Evolutionary conservation across 2,329 filamentous ascomycete species (phyloP), one percentile per base, ranked within the genome.

Genomic region (Cryphonectria radicalis): DNA sequence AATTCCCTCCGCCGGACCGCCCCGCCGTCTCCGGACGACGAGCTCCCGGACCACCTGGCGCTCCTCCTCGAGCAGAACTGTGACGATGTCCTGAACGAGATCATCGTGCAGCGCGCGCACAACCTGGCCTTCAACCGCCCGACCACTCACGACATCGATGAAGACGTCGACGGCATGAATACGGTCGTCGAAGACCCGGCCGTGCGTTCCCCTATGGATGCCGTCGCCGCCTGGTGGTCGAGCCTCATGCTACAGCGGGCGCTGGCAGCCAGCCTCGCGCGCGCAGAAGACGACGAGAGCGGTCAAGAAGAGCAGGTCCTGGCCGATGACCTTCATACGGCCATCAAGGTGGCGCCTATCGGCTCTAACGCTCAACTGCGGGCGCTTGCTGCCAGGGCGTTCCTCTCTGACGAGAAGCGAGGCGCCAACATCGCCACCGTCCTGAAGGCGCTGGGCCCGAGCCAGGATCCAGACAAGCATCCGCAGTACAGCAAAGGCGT

Each of bases 161-260:
- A 87, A 3, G 84, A 86, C 32, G 91, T 93, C 74, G 89, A 91
- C 67, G 90, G 92, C 64, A 92, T 97, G 86, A 92, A 97, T 78
- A 87, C 89, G 7, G 93, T 97, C 0, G 92, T 96, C 3, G 92
- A 96, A 72, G 95, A 98, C 77, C 89, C 90, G 67, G 91, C 94
- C 3, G 93, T 98, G 72, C 90, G 92, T 67, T 96, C 93, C 25
- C 93, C 95, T 0, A 88, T 98, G 74, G 95, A 98, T 80, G 94
- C 94, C 17, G 89, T 98, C 67, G 93, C 95, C 8, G 93, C 95
- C 2, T 98, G 95, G 95, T 96, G 91, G 84, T 97, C 95, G 0
- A 93, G 90, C 74, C 86, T 91, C 69, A 85, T 89, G 17, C 82
- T 97, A 53, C 92, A 94, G 76, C 87, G 88, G 70, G 90, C 89